Base-by-base conservation (phyloP, 768 basidiomycete species). In the Lepiota venenata region DNA sequence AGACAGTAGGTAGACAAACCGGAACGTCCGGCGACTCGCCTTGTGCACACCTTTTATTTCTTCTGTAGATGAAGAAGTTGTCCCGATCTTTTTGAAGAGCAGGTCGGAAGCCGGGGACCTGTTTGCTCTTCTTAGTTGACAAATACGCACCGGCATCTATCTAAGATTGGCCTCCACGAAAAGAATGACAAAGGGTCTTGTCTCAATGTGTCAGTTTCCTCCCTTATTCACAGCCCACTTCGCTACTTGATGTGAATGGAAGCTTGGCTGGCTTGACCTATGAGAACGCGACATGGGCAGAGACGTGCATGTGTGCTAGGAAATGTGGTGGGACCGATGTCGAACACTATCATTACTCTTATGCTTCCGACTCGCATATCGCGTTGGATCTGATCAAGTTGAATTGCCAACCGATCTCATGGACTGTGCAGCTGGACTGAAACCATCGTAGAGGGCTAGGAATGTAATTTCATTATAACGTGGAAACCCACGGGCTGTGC, bases 211-310 rank as follows among this genome's bases (percentile, higher is more conserved):
- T 52, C n/a, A 32, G 5, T 20, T 46, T 27, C 37, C 36, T 47
- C 51, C 43, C 32, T 37, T 45, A 36, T 45, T 45, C 43, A 16
- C 22, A 45, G 38, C 43, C 3, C 3, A 44, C 20, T n/a, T 25
- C 43, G 45, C 51, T 27, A 52, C 51, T 43, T 52, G 51, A 52
- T 52, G 51, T 45, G 51, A 52, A 52, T 52, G 51, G 51, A 54
- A 54, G 45, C 45, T 18, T 25, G 29, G 22, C 11, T 38, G 47
- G 45, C 45, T 29, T 25, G 41, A 36, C 22, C 45, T 38, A 40
- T 27, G 45, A 41, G 47, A 22, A 20, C 14, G 44, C 9, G 51
- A 11, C 52, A 46, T 40, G 36, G 9, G 51, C 25, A 37, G 18
- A 35, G 32, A 36, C 9, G 42, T n/a, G 42, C 15, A 36, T 9